These are phyloP conservation scores for Eimeria praecox DNA, from an alignment of 169 alveolate species.

Conservation along the genomic window DNA sequence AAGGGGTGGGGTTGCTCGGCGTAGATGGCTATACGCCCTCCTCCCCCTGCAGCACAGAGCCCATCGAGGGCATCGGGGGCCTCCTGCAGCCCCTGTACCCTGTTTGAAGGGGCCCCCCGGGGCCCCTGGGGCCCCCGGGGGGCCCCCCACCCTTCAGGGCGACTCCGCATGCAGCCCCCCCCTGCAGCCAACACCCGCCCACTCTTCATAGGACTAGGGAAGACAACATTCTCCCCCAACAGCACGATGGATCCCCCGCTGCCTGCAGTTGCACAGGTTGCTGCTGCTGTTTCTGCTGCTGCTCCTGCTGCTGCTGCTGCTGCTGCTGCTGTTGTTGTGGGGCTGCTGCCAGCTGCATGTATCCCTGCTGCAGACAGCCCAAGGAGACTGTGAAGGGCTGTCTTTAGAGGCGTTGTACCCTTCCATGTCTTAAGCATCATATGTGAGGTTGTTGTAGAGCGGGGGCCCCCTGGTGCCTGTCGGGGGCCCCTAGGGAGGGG, in stretches of 20 bases:
- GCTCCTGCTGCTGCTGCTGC: not conserved
- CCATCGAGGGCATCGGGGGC: not conserved
- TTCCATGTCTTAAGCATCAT: not conserved
- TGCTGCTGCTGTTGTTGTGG: not conserved
- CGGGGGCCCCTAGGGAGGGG: not conserved
- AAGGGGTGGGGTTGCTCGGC: conserved; percentile 74
- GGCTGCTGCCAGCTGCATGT: not conserved
- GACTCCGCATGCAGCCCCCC: conserved; percentile 58
- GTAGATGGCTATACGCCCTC: conserved; percentile 74
- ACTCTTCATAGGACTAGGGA: conserved; percentile 45
- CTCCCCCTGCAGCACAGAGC: conserved; percentile 80
- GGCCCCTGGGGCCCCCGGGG: not conserved
- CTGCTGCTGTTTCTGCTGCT: not conserved
- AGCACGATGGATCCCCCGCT: conserved; percentile 72
- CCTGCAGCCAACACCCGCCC: conserved; percentile 69
- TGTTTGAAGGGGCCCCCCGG: not conserved
- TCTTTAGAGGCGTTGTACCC: not conserved
- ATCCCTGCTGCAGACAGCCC: not conserved
- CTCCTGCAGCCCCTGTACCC: not conserved
- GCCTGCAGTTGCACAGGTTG: conserved; percentile 71
- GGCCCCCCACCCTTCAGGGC: not conserved
- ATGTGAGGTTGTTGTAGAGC: not conserved
- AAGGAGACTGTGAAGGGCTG: not conserved
- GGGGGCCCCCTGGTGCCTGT: not conserved
- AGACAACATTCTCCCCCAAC: conserved; percentile 9